A percentile compares a stretch with the other conserved stretches of the same genome.
Evolutionary conservation across 495 filamentous ascomycete genomes (phyloP).

Genomic region (Cairneyella variabilis): DNA sequence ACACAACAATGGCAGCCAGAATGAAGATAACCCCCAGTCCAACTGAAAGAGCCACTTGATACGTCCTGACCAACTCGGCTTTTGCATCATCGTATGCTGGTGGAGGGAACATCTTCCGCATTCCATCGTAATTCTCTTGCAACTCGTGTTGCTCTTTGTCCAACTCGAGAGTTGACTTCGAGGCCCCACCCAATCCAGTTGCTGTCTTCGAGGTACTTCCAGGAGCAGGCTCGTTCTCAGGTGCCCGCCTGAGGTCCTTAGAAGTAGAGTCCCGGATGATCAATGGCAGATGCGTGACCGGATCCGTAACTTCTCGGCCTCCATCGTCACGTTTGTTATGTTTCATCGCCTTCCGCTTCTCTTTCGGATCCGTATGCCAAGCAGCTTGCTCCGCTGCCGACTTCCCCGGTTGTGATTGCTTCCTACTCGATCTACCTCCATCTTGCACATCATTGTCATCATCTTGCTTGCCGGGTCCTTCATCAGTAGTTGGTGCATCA

Average conservation of each 20-base stretch:
- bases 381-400: conserved; percentile 50
- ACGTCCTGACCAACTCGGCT: conserved; percentile 42
- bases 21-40: conserved; percentile 36
- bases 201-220: conserved; percentile 36
- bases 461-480: background rate
- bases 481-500: background rate
- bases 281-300: conserved; percentile 64
- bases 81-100: conserved; percentile 49
- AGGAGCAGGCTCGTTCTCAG: conserved; percentile 48
- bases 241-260: conserved; percentile 49
- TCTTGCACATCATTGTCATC: conserved; percentile 9
- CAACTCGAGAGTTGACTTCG: conserved; percentile 43
- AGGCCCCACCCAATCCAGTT: conserved; percentile 43
- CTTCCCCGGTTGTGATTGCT: conserved; percentile 25
- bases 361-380: conserved; percentile 46
- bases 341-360: conserved; percentile 57
- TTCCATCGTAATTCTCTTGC: conserved; percentile 42
- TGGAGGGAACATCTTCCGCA: conserved; percentile 60
- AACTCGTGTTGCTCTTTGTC: conserved; percentile 42
- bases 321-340: conserved; percentile 50
- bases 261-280: conserved; percentile 60
- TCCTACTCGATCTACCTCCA: conserved; percentile 17
- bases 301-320: conserved; percentile 65
- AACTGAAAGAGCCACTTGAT: conserved; percentile 39
- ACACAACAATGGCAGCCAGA: conserved; percentile 24